Conservation (phyloP, 169 alveolate species). For the Sarcocystis neurona region DNA sequence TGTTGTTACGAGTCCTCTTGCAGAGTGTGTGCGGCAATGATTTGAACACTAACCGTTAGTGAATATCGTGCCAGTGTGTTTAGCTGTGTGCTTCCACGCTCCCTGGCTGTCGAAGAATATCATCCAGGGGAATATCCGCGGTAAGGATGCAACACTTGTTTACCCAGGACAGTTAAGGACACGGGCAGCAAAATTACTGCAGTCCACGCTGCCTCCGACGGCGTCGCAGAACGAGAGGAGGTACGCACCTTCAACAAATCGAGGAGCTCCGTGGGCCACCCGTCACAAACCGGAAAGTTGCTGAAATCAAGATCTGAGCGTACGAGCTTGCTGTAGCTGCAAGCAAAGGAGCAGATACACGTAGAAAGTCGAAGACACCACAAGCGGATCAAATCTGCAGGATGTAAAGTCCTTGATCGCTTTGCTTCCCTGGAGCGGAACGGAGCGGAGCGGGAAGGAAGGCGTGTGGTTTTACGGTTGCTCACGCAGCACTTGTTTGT, state of each 20-base stretch:
- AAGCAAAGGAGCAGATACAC: background rate
- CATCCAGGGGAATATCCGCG: too few relatives aligned
- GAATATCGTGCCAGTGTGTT: background rate
- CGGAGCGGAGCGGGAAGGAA: background rate
- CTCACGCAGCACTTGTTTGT: too few relatives aligned
- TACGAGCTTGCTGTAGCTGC: conserved; percentile 28
- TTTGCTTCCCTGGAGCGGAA: background rate
- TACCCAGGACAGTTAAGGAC: too few relatives aligned
- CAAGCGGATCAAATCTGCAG: too few relatives aligned
- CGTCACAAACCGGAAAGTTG: conserved; percentile 37
- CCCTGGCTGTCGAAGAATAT: background rate
- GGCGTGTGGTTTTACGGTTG: too few relatives aligned
- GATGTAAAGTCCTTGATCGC: background rate
- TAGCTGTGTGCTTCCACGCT: background rate
- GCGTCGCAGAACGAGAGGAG: background rate
- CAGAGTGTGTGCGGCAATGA: background rate
- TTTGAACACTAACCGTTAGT: background rate
- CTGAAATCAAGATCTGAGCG: background rate
- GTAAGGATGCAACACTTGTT: too few relatives aligned
- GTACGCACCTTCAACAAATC: conserved; percentile 28
- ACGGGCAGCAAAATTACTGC: too few relatives aligned
- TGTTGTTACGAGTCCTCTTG: conserved; percentile 2
- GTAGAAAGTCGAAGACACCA: too few relatives aligned
- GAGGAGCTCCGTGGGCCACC: conserved; percentile 39
- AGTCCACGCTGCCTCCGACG: background rate